phyloP scores from a whole-genome alignment of 2,329 filamentous ascomycete genomes.

The Sporothrix phasma region DNA sequence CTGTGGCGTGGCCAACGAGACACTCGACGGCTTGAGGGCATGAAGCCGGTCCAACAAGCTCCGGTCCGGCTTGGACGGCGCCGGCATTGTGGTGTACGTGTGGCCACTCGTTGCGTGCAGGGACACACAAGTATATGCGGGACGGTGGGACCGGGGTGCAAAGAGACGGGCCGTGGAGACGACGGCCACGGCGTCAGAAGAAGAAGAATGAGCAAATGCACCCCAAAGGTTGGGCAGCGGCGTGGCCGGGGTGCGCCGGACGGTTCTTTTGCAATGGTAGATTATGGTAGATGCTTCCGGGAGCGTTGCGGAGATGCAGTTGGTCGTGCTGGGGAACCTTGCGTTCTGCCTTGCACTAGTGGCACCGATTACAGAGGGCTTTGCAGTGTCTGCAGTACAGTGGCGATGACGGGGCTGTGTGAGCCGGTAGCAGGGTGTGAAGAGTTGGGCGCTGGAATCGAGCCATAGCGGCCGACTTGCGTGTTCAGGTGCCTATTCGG shows the following conservation, averaged over 20 bases:
- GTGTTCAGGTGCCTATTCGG: no score
- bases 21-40: slow-evolving; percentile 36
- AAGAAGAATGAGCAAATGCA: no score
- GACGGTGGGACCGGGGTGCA: background rate
- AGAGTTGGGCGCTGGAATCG: no score
- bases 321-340: background rate
- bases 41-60: slow-evolving; percentile 45
- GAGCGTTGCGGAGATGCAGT: no score
- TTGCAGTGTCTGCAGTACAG: background rate
- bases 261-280: no score
- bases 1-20: slow-evolving; percentile 27
- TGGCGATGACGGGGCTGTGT: no score
- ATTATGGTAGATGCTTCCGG: no score
- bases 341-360: slow-evolving; percentile 6
- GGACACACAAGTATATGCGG: no score
- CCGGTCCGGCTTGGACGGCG: slow-evolving; percentile 27
- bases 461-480: no score
- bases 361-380: background rate
- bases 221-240: no score
- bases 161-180: no score
- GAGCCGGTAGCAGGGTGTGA: no score
- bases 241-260: background rate
- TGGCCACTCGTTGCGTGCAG: background rate
- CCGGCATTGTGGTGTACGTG: background rate
- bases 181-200: background rate